Conservation (phyloP, 176 grass and related monocot species). For the sorghum (Sorghum bicolor) region DNA sequence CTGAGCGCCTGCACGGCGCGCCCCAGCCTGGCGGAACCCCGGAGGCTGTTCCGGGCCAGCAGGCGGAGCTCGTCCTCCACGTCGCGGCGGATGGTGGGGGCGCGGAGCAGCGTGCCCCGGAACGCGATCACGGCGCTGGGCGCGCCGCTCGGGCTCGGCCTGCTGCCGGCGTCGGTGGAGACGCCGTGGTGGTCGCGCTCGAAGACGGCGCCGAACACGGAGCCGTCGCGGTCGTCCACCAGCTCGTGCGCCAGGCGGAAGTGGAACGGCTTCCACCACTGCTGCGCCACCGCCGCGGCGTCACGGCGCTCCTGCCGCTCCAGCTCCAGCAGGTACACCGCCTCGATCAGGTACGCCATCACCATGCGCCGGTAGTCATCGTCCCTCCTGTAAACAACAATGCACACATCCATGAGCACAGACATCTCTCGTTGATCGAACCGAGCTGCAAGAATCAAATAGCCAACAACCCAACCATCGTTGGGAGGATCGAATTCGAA, state of each 20-base stretch:
- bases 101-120: constrained; percentile 69
- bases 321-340: constrained; percentile 88
- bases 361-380: constrained; percentile 84
- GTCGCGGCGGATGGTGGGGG: constrained; percentile 70
- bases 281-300: constrained; percentile 57
- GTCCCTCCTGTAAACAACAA: constrained; percentile 52
- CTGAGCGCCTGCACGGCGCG: constrained; percentile 55
- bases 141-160: constrained; percentile 42
- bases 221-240: constrained; percentile 75
- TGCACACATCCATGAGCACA: neutral
- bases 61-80: constrained; percentile 81
- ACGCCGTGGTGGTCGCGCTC: constrained; percentile 59
- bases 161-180: neutral
- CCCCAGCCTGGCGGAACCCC: constrained; percentile 59
- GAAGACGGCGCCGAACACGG: constrained; percentile 83
- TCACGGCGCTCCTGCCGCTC: constrained; percentile 68
- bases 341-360: constrained; percentile 82
- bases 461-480: neutral
- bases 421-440: neutral
- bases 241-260: constrained; percentile 71
- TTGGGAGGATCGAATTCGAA: too few relatives aligned
- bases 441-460: neutral
- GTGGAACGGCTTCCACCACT: constrained; percentile 97
- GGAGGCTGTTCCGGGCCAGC: constrained; percentile 67
- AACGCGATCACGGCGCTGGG: constrained; percentile 77